Conservation (phyloP, 352 stramenopile species). For the Pythium rishiriense region DNA sequence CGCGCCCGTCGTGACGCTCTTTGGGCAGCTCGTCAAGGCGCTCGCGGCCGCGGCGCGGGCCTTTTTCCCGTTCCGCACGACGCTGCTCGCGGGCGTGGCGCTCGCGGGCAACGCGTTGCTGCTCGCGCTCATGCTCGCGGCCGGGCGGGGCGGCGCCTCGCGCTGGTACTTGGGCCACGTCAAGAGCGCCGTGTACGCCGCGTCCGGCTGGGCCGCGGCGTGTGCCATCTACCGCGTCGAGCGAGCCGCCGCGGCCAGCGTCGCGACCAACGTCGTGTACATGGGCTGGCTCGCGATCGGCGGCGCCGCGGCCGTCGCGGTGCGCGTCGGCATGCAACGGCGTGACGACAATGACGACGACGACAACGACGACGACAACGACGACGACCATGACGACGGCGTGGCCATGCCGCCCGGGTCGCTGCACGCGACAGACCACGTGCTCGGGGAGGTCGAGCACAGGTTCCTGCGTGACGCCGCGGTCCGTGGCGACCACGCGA, state of each 20-base stretch:
- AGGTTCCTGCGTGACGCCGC: neutral
- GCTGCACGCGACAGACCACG: neutral
- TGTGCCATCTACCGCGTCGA: slow-evolving; percentile 46
- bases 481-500: no score
- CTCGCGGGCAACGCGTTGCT: slow-evolving; percentile 40
- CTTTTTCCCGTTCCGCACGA: slow-evolving; percentile 49
- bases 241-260: slow-evolving; percentile 5
- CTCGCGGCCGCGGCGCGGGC: slow-evolving; percentile 38
- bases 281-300: slow-evolving; percentile 56
- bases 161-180: slow-evolving; percentile 60
- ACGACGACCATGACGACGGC: neutral
- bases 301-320: slow-evolving; percentile 20
- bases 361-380: slow-evolving; percentile 13
- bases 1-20: slow-evolving; percentile 47
- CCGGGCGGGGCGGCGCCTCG: slow-evolving; percentile 42
- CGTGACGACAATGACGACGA: slow-evolving; percentile 20
- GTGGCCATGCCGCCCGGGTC: neutral
- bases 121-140: slow-evolving; percentile 33
- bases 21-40: slow-evolving; percentile 57
- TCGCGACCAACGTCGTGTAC: slow-evolving; percentile 55
- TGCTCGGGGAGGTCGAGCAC: neutral
- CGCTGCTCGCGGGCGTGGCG: slow-evolving; percentile 38
- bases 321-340: slow-evolving; percentile 29
- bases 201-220: slow-evolving; percentile 53
- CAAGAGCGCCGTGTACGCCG: slow-evolving; percentile 57